A percentile compares a stretch with the other conserved stretches of the same genome.
Conservation (phyloP, 176 grass and related monocot genomes). For the Poa pratensis region DNA sequence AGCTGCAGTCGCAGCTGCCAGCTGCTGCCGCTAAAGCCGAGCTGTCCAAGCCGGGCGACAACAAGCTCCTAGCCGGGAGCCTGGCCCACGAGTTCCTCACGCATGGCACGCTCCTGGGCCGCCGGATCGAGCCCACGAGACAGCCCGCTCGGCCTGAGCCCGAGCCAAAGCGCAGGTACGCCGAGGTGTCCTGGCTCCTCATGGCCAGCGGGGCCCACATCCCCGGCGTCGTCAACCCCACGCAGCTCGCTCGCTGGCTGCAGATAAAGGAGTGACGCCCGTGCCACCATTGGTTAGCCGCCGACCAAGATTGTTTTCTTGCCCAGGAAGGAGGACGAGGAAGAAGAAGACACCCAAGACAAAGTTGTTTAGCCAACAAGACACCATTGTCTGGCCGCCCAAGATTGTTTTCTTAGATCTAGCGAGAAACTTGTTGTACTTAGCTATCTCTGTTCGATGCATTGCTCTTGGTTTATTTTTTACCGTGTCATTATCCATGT, state of each 20-base stretch:
- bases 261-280: slow-evolving; percentile 56
- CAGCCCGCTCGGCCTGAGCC: slow-evolving; percentile 19
- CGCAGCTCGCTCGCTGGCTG: slow-evolving; percentile 80
- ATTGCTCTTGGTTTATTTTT: not conserved
- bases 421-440: slow-evolving; percentile 24
- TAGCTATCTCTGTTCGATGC: not conserved
- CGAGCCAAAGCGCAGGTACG: slow-evolving; percentile 48
- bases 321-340: not conserved
- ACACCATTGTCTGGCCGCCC: too few species aligned
- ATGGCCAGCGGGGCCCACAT: slow-evolving; percentile 58
- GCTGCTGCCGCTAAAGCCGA: slow-evolving; percentile 36
- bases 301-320: not conserved
- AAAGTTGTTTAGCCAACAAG: not conserved
- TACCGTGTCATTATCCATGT: not conserved
- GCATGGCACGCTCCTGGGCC: slow-evolving; percentile 66
- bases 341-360: not conserved
- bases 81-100: slow-evolving; percentile 89
- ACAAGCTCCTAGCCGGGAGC: slow-evolving; percentile 74
- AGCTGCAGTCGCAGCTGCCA: slow-evolving; percentile 20
- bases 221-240: slow-evolving; percentile 83
- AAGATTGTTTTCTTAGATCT: slow-evolving; percentile 26
- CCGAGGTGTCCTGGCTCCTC: slow-evolving; percentile 60
- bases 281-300: not conserved
- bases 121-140: slow-evolving; percentile 40
- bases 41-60: slow-evolving; percentile 38